Evolutionary conservation across 2,329 filamentous ascomycete species (phyloP), one percentile per base, ranked within the genome.

Genomic region (Epichloe gansuensis): DNA sequence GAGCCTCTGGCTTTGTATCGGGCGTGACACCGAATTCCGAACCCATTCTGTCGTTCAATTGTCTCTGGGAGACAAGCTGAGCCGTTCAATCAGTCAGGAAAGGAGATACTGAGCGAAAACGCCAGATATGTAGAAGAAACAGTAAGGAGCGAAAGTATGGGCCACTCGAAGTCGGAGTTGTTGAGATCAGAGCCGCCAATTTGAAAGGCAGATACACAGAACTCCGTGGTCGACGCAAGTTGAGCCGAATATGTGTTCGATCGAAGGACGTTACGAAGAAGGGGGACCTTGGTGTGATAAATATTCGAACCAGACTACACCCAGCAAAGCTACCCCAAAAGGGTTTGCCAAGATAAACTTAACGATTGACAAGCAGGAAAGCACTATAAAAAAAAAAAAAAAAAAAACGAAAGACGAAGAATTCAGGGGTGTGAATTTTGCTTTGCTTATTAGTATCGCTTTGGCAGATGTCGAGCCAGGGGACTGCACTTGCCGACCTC

Each of bases 11-110:
- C 55, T 63, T 61, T 48, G 62, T 64, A 46, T 64, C 59, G 28
- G 60, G 54, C 4, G 62, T 66, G 28, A 60, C 61, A 51, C 66
- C 66, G 38, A 66, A 61, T 48, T 68, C 65, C 43, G 65, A 67
- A 35, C 63, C 62, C 59, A 63, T 63, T 48, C 53, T 55, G 45
- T 45, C 48, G 28, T 4, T 31, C 17, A 7, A 31, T 31, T 12
- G 31, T n/a, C 12, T 17, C n/a, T 45, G 31, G 25, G 17, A 46
- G 8, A 23, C 17, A 44, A 9, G 38, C 41, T 21, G 17, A 15
- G 21, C 23, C 13, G 42, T 21, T 11, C 11, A 13, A 48, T n/a
- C 8, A 39, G 42, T 11, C 11, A 41, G 6, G 50, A 35, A 25
- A 23, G 28, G 7, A 42, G 17, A 31, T 44, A 17, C 3, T 9